phyloP scores from a whole-genome alignment of 495 filamentous ascomycete genomes.

The Entonaema liquescens region DNA sequence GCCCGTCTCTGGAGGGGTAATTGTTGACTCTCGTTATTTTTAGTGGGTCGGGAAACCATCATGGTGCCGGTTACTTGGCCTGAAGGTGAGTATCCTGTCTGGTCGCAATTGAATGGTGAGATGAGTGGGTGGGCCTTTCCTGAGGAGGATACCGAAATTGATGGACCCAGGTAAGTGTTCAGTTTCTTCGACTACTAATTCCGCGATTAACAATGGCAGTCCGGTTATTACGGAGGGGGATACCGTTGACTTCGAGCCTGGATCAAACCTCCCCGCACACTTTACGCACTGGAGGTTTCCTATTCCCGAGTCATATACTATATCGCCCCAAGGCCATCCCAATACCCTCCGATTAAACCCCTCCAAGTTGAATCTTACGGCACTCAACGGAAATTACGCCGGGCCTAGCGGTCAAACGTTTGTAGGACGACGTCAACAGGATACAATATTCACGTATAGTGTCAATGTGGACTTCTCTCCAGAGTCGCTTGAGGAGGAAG shows the following conservation, averaged over 20 bases:
- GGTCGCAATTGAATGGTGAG: constrained; percentile 54
- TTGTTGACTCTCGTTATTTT: background rate
- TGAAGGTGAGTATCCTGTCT: constrained; percentile 51
- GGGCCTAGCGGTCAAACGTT: constrained; percentile 56
- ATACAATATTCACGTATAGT: constrained; percentile 59
- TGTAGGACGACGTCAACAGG: constrained; percentile 57
- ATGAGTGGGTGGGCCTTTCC: constrained; percentile 58
- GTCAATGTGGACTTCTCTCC: constrained; percentile 56
- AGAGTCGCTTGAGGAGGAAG: constrained; percentile 47
- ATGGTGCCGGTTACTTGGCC: constrained; percentile 64
- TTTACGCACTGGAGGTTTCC: constrained; percentile 62
- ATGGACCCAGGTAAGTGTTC: constrained; percentile 48
- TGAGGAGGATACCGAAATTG: constrained; percentile 33
- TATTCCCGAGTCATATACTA: constrained; percentile 46
- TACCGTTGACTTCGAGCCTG: constrained; percentile 50
- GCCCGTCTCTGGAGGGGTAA: background rate
- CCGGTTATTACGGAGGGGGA: constrained; percentile 53
- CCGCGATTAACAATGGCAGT: constrained; percentile 32
- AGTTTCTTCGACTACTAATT: background rate
- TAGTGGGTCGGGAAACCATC: constrained; percentile 66
- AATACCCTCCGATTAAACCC: constrained; percentile 54
- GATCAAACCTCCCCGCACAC: constrained; percentile 51
- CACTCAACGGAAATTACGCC: constrained; percentile 55
- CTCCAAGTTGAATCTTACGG: constrained; percentile 59
- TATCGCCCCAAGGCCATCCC: constrained; percentile 50